Base-by-base conservation (phyloP, 768 basidiomycete species). In the Tricholoma sp. region DNA sequence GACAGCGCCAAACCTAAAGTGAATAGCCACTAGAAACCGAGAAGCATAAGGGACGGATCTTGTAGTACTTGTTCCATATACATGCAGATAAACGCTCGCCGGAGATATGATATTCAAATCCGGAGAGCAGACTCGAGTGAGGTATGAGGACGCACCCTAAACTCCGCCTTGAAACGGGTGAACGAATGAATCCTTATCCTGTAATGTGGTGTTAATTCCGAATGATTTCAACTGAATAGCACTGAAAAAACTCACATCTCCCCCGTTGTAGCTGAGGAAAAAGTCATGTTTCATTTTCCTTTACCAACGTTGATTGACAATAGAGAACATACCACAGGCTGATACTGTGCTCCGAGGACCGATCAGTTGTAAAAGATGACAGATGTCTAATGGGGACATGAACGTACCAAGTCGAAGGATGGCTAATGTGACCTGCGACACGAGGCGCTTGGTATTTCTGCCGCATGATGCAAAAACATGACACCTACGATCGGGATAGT, bases 1-100 rank as follows among this genome's bases (percentile, higher is more conserved):
- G 81, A 82, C 34, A 82, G 68, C 0, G 78, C 74, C 7, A 83
- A 69, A 3, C 81, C 81, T 12, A 77, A 70, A 6, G 81, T 82
- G 58, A 81, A 81, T 20, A 80, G 64, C 80, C 81, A 82, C 81
- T 82, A 54, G 37, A 54, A 13, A 36, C 29, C 13, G 47, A 49
- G 24, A 24, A 24, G 18, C 20, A 29, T 7, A 28, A 36, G 18
- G 47, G 42, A n/a, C 11, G 50, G 13, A 29, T 24, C 24, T 24
- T 24, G 4, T 24, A 24, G 24, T 24, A 24, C 4, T 24, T n/a
- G n/a, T n/a, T 24, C 24, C 24, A 4, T 24, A 24, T 24, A 24
- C 4, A 4, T 24, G n/a, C n/a, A n/a, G n/a, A n/a, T n/a, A n/a
- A n/a, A n/a, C 24, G 24, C 24, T 24, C 24, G 24, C 24, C 24